Percentiles rank a stretch among this genome's conserved stretches.
Evolutionary conservation across 2,329 filamentous ascomycete species (phyloP).

Genomic region (Lachnellula suecica): DNA sequence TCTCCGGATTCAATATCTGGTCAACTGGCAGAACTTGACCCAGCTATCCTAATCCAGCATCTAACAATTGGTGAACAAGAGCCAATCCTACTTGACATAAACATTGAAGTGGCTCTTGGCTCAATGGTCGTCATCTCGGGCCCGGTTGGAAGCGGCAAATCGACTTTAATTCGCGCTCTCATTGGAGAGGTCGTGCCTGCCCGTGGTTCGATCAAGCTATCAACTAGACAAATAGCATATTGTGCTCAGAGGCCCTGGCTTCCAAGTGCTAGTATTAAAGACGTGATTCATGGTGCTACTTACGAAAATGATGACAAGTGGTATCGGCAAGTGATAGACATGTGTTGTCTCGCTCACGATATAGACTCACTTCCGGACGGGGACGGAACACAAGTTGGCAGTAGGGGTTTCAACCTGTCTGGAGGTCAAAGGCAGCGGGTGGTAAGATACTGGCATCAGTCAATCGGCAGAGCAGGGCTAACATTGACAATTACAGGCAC

Average conservation of each 20-base stretch:
- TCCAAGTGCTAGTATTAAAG: conserved; percentile 34
- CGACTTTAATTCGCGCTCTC: conserved; percentile 28
- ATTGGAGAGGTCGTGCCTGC: conserved; percentile 30
- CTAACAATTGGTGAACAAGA: conserved; percentile 4
- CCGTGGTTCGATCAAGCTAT: conserved; percentile 28
- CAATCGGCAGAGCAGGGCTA: background rate
- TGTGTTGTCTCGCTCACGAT: conserved; percentile 26
- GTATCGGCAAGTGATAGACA: conserved; percentile 34
- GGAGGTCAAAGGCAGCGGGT: conserved; percentile 45
- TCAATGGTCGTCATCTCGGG: conserved; percentile 24
- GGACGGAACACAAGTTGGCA: conserved; percentile 40
- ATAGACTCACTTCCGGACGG: conserved; percentile 32
- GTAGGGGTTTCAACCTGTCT: conserved; percentile 42
- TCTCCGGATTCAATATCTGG: background rate
- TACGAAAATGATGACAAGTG: conserved; percentile 22
- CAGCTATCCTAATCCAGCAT: conserved; percentile 6
- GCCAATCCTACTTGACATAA: conserved; percentile 12
- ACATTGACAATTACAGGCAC: conserved; percentile 24
- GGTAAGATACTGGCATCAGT: conserved; percentile 32
- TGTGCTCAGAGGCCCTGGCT: conserved; percentile 40
- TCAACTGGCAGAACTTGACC: background rate
- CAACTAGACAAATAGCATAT: conserved; percentile 34
- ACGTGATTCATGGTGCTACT: conserved; percentile 29
- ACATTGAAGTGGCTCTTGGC: conserved; percentile 10
- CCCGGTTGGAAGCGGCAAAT: conserved; percentile 32